Evolutionary conservation across 2,329 filamentous ascomycete genomes (phyloP), one percentile per base, ranked within the genome.

Genomic region (Teratosphaeria epicoccoides): DNA sequence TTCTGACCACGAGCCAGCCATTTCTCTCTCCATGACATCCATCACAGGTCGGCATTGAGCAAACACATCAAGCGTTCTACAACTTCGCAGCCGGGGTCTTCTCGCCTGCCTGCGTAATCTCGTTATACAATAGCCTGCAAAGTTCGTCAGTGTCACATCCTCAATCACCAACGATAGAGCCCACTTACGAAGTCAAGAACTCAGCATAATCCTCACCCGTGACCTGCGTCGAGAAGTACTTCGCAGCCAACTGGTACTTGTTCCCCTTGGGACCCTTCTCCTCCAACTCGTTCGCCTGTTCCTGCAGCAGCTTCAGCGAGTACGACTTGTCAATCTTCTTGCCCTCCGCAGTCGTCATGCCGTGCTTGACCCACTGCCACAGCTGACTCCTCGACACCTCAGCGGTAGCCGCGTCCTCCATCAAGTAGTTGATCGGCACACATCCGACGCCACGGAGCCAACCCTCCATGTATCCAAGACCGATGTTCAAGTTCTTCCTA

Each of bases 191-290:
- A 58, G 88, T 96, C 75, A 98, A 72, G 75, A 97, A 97, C 71
- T 98, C 93, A 11, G 90, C 89, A 70, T 97, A 97, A 61, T 96
- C 90, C 76, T 97, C 93, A 52, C 93, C 93, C 2, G 91, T 97
- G 52, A 97, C 86, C 77, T 98, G 93, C 45, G 81, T 76, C 28
- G 87, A 82, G 66, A 97, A 96, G 74, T 97, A 97, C 72, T 95
- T 85, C 1, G 88, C 88, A 0, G 93, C 93, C 49, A 95, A 79
- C 54, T 85, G 82, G 74, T 78, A 96, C 77, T 96, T 96, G 77
- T 96, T 93, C 52, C 89, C 89, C 76, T 87, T 85, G 48, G 84
- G 81, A 2, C 82, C 89, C 69, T 87, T 87, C 59, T 81, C 70
- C 24, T 82, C 77, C 25, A 97, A 77, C 66, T 84, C 77, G 52